These are phyloP conservation scores for Kodamaea sp. DNA, from an alignment of 1,139 yeast species.

Conservation along the genomic window DNA sequence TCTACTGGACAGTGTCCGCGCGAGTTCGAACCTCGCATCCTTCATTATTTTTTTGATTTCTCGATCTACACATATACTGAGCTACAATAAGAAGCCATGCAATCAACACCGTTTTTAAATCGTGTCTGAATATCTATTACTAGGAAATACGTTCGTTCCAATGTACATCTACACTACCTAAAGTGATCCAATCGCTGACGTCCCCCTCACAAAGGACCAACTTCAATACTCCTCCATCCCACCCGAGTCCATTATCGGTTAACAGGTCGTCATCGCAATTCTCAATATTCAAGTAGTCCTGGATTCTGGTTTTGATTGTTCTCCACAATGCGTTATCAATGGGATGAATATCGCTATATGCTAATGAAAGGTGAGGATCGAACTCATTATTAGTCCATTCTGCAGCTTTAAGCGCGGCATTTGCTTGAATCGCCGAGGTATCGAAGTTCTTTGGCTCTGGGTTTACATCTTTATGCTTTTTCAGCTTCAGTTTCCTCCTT, in stretches of 20 bases:
- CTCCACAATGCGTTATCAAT: constrained; percentile 69
- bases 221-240: constrained; percentile 71
- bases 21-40: constrained; percentile 89
- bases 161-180: constrained; percentile 59
- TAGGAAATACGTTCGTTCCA: constrained; percentile 7
- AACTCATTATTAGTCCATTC: constrained; percentile 61
- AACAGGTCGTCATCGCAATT: constrained; percentile 43
- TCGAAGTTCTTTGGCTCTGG: constrained; percentile 25
- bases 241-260: constrained; percentile 41
- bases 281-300: constrained; percentile 62
- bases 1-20: constrained; percentile 67
- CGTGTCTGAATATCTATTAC: no score
- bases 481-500: constrained; percentile 24
- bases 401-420: constrained; percentile 41
- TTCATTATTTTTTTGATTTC: constrained; percentile 48
- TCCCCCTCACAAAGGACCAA: constrained; percentile 77
- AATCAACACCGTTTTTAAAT: no score
- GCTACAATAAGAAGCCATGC: no score
- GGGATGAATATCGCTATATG: constrained; percentile 67
- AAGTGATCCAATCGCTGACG: constrained; percentile 66
- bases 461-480: constrained; percentile 16
- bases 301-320: constrained; percentile 68
- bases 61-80: background rate
- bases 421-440: constrained; percentile 21
- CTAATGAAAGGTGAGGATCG: constrained; percentile 74